phyloP scores from a whole-genome alignment of 176 grass and related monocot genomes.

The Raddia guianensis region DNA sequence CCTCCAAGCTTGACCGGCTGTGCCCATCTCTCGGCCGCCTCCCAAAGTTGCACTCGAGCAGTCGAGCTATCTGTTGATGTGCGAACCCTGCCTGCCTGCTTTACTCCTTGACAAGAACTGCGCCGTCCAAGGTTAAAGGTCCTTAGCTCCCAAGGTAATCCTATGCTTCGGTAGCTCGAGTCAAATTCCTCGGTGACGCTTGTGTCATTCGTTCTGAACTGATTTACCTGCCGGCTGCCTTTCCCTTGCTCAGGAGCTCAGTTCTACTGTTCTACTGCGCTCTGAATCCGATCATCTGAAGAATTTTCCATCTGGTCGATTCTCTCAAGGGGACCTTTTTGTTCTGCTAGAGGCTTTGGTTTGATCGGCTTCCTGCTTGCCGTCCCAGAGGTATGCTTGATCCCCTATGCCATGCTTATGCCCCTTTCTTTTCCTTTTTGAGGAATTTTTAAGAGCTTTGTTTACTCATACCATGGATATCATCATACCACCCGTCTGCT shows the following conservation, averaged over 20 bases:
- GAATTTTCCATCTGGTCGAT: not conserved
- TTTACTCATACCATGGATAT: too few species aligned
- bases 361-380: not conserved
- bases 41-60: not conserved
- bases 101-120: not conserved
- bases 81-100: not conserved
- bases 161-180: not conserved
- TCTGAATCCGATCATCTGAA: not conserved
- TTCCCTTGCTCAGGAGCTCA: not conserved
- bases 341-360: not conserved
- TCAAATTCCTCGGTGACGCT: not conserved
- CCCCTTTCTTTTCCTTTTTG: not conserved
- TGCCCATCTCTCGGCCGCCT: not conserved
- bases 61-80: not conserved
- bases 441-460: too few species aligned
- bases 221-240: not conserved
- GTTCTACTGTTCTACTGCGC: not conserved
- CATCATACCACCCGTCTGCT: conserved; percentile 8
- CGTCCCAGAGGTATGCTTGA: conserved; percentile 28
- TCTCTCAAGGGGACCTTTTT: not conserved
- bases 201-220: not conserved
- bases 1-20: conserved; percentile 38
- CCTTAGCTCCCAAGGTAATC: not conserved
- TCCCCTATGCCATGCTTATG: not conserved
- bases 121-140: not conserved